Base-by-base conservation (phyloP, 1,139 yeast species). In the Kurtzmaniella natalensis region DNA sequence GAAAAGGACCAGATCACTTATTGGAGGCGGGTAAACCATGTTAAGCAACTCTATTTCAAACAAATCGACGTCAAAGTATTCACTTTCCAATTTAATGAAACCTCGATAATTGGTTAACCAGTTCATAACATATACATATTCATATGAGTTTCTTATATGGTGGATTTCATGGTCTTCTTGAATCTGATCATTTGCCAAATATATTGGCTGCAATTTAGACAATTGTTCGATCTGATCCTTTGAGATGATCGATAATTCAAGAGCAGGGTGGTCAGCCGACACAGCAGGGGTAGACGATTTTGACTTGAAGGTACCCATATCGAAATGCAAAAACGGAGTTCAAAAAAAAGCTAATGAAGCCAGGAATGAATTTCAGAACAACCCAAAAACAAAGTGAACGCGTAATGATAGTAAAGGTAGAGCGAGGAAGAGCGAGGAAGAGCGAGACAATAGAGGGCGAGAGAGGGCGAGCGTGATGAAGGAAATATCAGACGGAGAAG, bases 41-140 rank as follows among this genome's bases (percentile, higher is more conserved):
- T 69, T 62, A 26, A 75, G 50, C 19, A 76, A 55, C 44, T 76
- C 81, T 44, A 73, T 68, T 46, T 76, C 81, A 38, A 75, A 72
- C 32, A 74, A 58, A 36, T 73, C 78, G 11, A 67, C 68, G 50
- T 75, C 81, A 44, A 76, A 76, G 28, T 59, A 55, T 38, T 74
- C 81, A 10, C 60, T 55, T 7, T 61, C 60, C 30, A 76, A 48
- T 42, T 59, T 66, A 25, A 75, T 46, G 38, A 57, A 59, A 3
- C 72, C 72, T 34, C 75, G 61, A 44, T 62, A 64, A 30, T 64
- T 53, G 41, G 68, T 67, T 25, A 75, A 45, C 81, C 81, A 76
- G 51, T 72, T 70, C 7, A 72, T 55, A 4, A 73, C 70, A 39
- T 62, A 74, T 10, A 71, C 50, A 48, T 72, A 76, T 30, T 51